Evolutionary conservation across 306 rosid genomes (phyloP).

Genomic region (Castanea sativa): DNA sequence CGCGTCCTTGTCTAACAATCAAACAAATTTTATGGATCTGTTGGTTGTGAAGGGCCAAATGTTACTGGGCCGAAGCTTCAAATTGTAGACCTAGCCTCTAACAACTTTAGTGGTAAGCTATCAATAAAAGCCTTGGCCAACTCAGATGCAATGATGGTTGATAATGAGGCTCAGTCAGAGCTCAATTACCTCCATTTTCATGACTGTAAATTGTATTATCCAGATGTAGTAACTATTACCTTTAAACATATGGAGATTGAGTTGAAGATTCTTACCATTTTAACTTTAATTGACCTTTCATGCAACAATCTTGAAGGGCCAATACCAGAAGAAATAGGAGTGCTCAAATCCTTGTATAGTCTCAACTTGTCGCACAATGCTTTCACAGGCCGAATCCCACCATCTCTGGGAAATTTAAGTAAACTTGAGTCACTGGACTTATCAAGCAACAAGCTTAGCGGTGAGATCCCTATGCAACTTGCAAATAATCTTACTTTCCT

Average conservation of each 20-base stretch:
- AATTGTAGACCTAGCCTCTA: constrained; percentile 28
- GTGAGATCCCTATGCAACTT: constrained; percentile 21
- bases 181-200: constrained; percentile 10
- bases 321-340: constrained; percentile 24
- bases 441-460: constrained; percentile 18
- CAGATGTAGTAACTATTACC: constrained; percentile 28
- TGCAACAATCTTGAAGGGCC: constrained; percentile 25
- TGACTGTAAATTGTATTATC: neutral
- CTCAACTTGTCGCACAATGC: constrained; percentile 32
- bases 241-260: constrained; percentile 26
- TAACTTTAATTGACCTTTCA: constrained; percentile 37
- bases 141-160: neutral
- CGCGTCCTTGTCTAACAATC: constrained; percentile 28
- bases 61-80: constrained; percentile 33
- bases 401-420: constrained; percentile 15
- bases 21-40: constrained; percentile 2
- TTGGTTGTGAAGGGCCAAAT: neutral
- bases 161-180: neutral
- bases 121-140: neutral
- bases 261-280: constrained; percentile 18
- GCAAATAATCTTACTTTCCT: constrained; percentile 17
- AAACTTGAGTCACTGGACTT: constrained; percentile 39
- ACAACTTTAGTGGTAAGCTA: neutral
- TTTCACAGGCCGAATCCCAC: constrained; percentile 23
- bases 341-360: neutral